These are phyloP conservation scores for Clitoria ternatea DNA, from an alignment of 306 rosid species.

Conservation along the genomic window DNA sequence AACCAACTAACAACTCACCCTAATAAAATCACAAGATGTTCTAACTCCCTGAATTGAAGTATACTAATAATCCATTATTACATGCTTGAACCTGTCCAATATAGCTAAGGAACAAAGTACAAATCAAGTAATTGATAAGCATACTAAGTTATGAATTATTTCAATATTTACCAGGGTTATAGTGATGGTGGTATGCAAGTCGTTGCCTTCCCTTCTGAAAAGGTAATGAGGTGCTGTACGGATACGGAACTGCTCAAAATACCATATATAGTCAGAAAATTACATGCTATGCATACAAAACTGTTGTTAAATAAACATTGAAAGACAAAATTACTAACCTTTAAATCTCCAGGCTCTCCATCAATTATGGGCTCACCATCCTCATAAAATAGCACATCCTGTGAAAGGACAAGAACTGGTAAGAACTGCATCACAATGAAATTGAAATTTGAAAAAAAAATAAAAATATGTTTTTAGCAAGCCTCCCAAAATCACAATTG, in stretches of 20 bases:
- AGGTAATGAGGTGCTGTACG: conserved; percentile 73
- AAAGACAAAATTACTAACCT: conserved; percentile 44
- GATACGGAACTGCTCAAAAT: conserved; percentile 69
- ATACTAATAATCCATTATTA: background rate
- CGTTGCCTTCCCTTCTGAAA: conserved; percentile 80
- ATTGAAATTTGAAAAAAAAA: background rate
- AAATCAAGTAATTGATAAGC: background rate
- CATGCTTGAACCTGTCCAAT: background rate
- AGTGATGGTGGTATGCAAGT: conserved; percentile 75
- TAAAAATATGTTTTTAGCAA: background rate
- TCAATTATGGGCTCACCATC: conserved; percentile 93
- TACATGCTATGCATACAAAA: conserved; percentile 8
- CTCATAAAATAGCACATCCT: conserved; percentile 94
- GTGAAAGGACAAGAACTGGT: conserved; percentile 19
- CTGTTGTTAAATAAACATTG: background rate
- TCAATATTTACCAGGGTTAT: conserved; percentile 64
- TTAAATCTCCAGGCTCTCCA: conserved; percentile 91
- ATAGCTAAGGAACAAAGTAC: background rate
- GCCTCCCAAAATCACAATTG: background rate
- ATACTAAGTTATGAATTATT: background rate
- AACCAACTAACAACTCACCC: too few relatives aligned
- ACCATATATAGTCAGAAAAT: conserved; percentile 18
- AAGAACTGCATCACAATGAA: background rate
- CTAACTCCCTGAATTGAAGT: background rate
- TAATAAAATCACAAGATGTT: background rate